Percentiles rank a stretch among this genome's conserved stretches.
phyloP scores from a whole-genome alignment of 495 filamentous ascomycete genomes.

The Penicillium paradoxum region DNA sequence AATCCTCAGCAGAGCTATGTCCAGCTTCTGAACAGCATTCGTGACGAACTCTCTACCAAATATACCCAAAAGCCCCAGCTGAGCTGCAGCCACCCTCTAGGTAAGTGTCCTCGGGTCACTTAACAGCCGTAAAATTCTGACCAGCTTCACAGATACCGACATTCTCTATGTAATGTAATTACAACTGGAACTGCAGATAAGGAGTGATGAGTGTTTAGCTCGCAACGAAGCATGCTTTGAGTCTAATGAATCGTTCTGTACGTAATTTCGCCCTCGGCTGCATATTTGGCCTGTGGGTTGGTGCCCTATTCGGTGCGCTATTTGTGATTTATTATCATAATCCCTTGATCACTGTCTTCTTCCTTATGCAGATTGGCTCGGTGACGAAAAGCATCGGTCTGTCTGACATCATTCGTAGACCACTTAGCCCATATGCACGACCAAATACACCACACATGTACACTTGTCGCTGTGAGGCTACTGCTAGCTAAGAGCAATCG shows the following conservation, averaged over 20 bases:
- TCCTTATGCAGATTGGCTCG: neutral
- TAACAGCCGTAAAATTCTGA: constrained; percentile 7
- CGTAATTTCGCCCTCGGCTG: constrained; percentile 20
- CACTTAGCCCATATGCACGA: neutral
- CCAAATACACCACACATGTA: neutral
- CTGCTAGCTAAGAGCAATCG: neutral
- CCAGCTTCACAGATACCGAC: constrained; percentile 50
- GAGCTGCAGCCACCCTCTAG: constrained; percentile 91
- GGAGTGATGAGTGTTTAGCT: neutral
- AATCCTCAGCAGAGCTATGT: constrained; percentile 98
- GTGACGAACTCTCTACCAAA: constrained; percentile 81
- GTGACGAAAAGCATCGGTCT: constrained; percentile 9
- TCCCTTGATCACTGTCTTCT: constrained; percentile 5
- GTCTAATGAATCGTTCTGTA: constrained; percentile 17
- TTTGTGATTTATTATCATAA: constrained; percentile 17
- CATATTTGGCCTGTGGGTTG: constrained; percentile 3
- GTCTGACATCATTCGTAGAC: constrained; percentile 19
- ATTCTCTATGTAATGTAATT: constrained; percentile 62
- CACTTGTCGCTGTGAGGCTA: neutral
- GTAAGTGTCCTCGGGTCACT: constrained; percentile 47
- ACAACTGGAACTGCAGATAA: neutral
- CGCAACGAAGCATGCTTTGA: constrained; percentile 6
- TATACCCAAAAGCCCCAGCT: constrained; percentile 97
- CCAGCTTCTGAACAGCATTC: constrained; percentile 89
- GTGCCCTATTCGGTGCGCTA: constrained; percentile 8